A percentile compares a stretch with the other conserved stretches of the same genome.
Conservation (phyloP, 345 rosid genomes). For the Camelina laxa region DNA sequence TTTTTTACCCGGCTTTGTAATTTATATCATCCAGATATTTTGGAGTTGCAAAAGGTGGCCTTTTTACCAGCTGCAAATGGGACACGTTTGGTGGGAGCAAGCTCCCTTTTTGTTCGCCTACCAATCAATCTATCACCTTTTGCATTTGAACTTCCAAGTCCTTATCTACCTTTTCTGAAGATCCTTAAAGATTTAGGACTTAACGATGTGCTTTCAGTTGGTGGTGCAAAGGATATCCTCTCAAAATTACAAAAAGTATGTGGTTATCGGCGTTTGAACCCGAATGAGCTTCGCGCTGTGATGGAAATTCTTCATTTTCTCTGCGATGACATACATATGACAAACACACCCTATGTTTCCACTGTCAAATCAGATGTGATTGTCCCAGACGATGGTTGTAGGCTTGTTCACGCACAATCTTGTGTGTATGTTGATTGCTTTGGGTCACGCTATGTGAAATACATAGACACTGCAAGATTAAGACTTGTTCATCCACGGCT, state of each 20-base stretch:
- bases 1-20: slow-evolving; percentile 20
- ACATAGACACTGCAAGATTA: slow-evolving; percentile 73
- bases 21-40: slow-evolving; percentile 57
- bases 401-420: slow-evolving; percentile 78
- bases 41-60: slow-evolving; percentile 73
- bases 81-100: slow-evolving; percentile 79
- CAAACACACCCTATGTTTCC: slow-evolving; percentile 40
- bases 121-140: slow-evolving; percentile 86
- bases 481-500: slow-evolving; percentile 82
- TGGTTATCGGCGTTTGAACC: slow-evolving; percentile 90
- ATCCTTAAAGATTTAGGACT: slow-evolving; percentile 89
- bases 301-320: slow-evolving; percentile 79
- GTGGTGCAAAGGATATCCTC: slow-evolving; percentile 74
- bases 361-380: slow-evolving; percentile 64
- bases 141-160: slow-evolving; percentile 86
- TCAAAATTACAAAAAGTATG: slow-evolving; percentile 73
- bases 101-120: slow-evolving; percentile 77
- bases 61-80: slow-evolving; percentile 95
- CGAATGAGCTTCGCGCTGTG: slow-evolving; percentile 94
- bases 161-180: slow-evolving; percentile 76
- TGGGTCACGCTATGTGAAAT: slow-evolving; percentile 76
- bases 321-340: slow-evolving; percentile 54
- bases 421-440: slow-evolving; percentile 80
- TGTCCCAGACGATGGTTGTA: slow-evolving; percentile 92
- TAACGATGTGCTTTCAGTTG: slow-evolving; percentile 72